Base-by-base conservation (phyloP, 306 rosid species). In the Purshia tridentata region DNA sequence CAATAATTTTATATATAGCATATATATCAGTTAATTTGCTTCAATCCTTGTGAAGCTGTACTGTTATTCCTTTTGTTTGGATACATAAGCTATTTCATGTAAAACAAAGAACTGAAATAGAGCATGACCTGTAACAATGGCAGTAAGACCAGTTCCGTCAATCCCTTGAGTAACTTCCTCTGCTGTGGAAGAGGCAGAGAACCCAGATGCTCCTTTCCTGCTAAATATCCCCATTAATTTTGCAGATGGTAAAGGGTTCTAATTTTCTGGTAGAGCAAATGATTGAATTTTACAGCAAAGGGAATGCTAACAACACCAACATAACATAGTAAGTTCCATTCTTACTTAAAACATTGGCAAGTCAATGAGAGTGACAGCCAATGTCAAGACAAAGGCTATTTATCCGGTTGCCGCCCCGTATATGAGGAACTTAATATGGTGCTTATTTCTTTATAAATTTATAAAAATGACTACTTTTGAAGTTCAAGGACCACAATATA, bases 131-230 rank as follows among this genome's bases (percentile, higher is more conserved):
- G 73, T 78, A 19, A 72, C 72, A 8, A 78, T 64, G 35, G 81
- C 76, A 9, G 77, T 64, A 13, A 72, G 77, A 64, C 62, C 68
- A 39, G 73, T 72, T 46, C 61, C 77, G 47, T 72, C 77, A 55
- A 78, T 57, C 62, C 82, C 82, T 46, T 65, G 62, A 3, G 77
- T 65, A 39, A 78, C 82, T 47, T 78, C 51, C 67, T 56, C 73
- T n/a, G 92, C 91, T 9, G 89, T 89, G 23, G 95, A 84, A 71
- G 88, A 77, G 15, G 76, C 61, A 7, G 88, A 85, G 78, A 86
- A 85, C 50, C 90, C 35, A 2, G 35, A 29, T 29, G 2, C 35
- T 29, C 35, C 88, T 70, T 78, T 84, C 13, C 61, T 84, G 80
- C 66, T 71, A 70, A 90, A 84, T 42, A 78, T 85, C 89, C 90